These are phyloP conservation scores for Brassica incana DNA, from an alignment of 345 rosid genomes.

Conservation along the genomic window DNA sequence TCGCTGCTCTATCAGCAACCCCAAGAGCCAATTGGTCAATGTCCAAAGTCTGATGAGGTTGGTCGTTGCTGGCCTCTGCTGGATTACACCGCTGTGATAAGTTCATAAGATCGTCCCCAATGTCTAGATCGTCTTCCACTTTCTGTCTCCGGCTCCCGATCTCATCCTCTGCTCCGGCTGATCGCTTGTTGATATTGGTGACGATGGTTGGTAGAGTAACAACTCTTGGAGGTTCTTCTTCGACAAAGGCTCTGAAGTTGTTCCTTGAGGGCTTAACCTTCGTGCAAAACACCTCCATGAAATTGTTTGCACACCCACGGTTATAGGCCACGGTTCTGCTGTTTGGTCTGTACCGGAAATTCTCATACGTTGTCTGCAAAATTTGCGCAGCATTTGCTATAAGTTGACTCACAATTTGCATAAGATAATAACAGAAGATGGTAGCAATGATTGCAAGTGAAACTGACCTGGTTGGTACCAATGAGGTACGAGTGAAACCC, in stretches of 20 bases:
- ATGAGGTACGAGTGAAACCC: conserved; percentile 96
- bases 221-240: conserved; percentile 60
- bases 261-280: conserved; percentile 75
- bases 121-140: conserved; percentile 91
- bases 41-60: conserved; percentile 50
- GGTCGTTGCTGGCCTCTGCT: conserved; percentile 58
- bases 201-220: neutral
- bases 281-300: conserved; percentile 82
- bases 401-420: conserved; percentile 2
- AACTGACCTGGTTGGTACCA: conserved; percentile 83
- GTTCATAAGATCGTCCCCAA: conserved; percentile 84
- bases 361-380: conserved; percentile 94
- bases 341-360: conserved; percentile 82
- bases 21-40: conserved; percentile 51
- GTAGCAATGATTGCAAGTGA: neutral
- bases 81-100: conserved; percentile 82
- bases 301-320: conserved; percentile 68
- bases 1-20: conserved; percentile 64
- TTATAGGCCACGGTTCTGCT: conserved; percentile 65
- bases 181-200: conserved; percentile 34
- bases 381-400: neutral
- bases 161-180: conserved; percentile 54
- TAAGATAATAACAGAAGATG: neutral
- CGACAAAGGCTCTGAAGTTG: conserved; percentile 69
- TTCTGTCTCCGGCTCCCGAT: conserved; percentile 64